phyloP scores from a whole-genome alignment of 352 stramenopile species.

The Globisporangium nagaii region DNA sequence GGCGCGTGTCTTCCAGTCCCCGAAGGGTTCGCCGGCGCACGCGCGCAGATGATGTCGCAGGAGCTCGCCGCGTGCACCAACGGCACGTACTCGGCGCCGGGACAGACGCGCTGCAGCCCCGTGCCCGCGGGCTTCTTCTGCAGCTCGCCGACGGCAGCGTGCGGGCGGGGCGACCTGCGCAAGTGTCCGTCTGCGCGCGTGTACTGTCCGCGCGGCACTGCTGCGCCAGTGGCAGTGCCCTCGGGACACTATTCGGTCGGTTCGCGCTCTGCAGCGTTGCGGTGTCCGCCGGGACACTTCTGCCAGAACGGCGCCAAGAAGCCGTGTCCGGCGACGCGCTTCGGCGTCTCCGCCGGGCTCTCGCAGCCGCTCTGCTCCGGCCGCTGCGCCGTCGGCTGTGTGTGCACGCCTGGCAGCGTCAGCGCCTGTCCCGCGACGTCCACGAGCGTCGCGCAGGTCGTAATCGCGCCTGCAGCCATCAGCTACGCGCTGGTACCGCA shows the following conservation, averaged over 20 bases:
- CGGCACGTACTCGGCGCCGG: conserved; percentile 47
- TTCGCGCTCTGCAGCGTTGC: conserved; percentile 29
- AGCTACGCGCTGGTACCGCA: conserved; percentile 27
- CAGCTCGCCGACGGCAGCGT: conserved; percentile 12
- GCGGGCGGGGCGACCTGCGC: conserved; percentile 29
- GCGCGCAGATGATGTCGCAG: conserved; percentile 19
- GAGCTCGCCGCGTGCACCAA: conserved; percentile 38
- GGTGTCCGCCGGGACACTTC: conserved; percentile 44
- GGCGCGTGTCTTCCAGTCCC: conserved; percentile 29
- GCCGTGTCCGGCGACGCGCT: conserved; percentile 40
- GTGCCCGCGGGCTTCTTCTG: conserved; percentile 46
- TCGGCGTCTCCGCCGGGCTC: conserved; percentile 29
- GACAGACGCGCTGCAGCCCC: conserved; percentile 31
- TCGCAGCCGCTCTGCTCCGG: conserved; percentile 36
- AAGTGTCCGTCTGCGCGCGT: conserved; percentile 29
- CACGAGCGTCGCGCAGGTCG: conserved; percentile 17
- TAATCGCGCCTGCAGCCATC: conserved; percentile 24
- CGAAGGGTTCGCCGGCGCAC: conserved; percentile 29
- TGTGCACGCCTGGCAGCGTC: conserved; percentile 43
- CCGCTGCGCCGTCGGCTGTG: conserved; percentile 34
- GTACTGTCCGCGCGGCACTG: conserved; percentile 44
- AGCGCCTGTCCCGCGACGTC: conserved; percentile 32
- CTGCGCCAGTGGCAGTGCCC: conserved; percentile 25
- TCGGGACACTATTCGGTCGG: conserved; percentile 41
- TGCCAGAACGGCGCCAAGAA: conserved; percentile 32